Percentiles rank a stretch among this genome's conserved stretches.
These are phyloP conservation scores for Penicilliopsis zonata DNA, from an alignment of 495 filamentous ascomycete genomes.

Conservation along the genomic window DNA sequence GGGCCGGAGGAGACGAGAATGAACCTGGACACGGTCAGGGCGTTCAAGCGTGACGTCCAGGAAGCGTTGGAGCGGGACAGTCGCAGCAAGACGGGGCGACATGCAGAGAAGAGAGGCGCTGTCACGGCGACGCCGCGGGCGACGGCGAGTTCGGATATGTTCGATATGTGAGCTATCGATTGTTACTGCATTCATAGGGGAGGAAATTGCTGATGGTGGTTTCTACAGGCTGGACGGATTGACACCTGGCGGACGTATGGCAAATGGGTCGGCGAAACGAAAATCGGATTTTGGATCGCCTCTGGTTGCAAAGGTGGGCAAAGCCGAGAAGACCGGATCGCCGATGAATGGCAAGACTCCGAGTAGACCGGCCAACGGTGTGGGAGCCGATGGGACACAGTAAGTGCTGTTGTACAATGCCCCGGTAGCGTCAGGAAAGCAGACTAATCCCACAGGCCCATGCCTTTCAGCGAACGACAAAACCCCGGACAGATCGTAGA, in stretches of 20 bases:
- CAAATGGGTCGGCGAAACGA: constrained; percentile 42
- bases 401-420: constrained; percentile 10
- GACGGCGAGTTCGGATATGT: constrained; percentile 54
- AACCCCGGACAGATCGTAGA: constrained; percentile 75
- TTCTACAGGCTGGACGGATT: constrained; percentile 59
- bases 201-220: not conserved
- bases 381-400: constrained; percentile 14
- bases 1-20: constrained; percentile 59
- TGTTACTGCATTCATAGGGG: not conserved
- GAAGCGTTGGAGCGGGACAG: constrained; percentile 68
- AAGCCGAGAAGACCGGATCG: constrained; percentile 22
- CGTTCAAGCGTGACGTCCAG: constrained; percentile 78
- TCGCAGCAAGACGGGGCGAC: constrained; percentile 44
- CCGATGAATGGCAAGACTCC: constrained; percentile 18
- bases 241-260: constrained; percentile 41
- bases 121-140: constrained; percentile 52
- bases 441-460: constrained; percentile 18
- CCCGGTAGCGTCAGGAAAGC: not conserved
- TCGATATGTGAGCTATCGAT: constrained; percentile 55
- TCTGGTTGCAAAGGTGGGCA: constrained; percentile 36
- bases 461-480: constrained; percentile 56
- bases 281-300: constrained; percentile 51
- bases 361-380: constrained; percentile 9
- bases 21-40: constrained; percentile 51
- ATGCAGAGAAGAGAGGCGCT: constrained; percentile 46